A percentile compares a stretch with the other conserved stretches of the same genome.
phyloP scores from a whole-genome alignment of 2,329 filamentous ascomycete genomes.

The Colletotrichum graminicola region DNA sequence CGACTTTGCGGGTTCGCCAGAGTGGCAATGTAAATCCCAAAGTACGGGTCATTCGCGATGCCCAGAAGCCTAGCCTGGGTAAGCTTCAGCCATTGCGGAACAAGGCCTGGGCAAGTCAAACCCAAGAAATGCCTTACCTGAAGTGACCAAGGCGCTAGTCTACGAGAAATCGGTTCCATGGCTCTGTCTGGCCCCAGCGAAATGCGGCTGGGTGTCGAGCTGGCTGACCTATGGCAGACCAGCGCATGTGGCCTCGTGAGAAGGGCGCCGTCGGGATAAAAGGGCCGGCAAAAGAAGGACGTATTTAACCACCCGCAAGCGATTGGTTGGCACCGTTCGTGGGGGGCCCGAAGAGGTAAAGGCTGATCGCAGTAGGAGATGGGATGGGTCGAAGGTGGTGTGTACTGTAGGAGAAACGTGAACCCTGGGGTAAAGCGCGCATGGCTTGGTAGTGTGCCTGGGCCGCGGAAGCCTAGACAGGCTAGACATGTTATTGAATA shows the following conservation, averaged over 20 bases:
- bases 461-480: background rate
- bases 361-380: constrained; percentile 22
- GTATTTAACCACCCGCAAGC: constrained; percentile 46
- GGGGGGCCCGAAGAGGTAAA: constrained; percentile 5
- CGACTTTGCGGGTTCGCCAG: background rate
- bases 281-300: constrained; percentile 46
- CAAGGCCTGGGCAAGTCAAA: background rate
- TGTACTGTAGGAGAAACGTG: constrained; percentile 13
- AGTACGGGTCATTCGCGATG: background rate
- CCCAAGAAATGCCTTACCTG: background rate
- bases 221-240: constrained; percentile 13
- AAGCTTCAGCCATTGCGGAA: constrained; percentile 29
- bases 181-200: constrained; percentile 29
- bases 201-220: constrained; percentile 18
- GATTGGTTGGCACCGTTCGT: constrained; percentile 18
- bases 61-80: constrained; percentile 17
- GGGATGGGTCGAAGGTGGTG: constrained; percentile 12
- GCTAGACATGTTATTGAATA: constrained; percentile 11
- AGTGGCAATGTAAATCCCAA: background rate
- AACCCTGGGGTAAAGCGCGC: constrained; percentile 15
- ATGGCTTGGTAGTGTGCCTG: constrained; percentile 6
- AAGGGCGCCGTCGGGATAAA: constrained; percentile 45
- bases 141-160: constrained; percentile 17
- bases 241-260: constrained; percentile 41
- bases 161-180: constrained; percentile 18